Evolutionary conservation across 2,329 filamentous ascomycete species (phyloP).

Genomic region (Ploettnerulaceae sp.): DNA sequence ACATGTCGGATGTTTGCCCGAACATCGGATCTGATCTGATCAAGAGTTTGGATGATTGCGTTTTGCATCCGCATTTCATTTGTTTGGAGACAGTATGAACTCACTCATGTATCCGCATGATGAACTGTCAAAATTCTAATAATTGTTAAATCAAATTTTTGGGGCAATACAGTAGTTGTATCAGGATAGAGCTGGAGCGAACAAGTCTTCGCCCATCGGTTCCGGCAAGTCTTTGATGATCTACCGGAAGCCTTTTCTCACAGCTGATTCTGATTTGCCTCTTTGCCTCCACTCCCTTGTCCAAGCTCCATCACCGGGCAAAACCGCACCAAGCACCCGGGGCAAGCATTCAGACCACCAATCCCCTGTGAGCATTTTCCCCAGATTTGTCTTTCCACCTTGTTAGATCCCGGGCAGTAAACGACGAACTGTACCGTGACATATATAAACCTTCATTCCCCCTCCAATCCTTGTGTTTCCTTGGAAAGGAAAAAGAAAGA

Average conservation of each 20-base stretch:
- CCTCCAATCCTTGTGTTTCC: not conserved
- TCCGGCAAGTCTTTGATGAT: conserved; percentile 4
- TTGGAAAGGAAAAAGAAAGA: not conserved
- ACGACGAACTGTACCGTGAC: not conserved
- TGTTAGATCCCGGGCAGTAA: not conserved
- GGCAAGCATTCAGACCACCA: conserved; percentile 3
- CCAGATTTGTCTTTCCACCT: not conserved
- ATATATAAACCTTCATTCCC: conserved; percentile 3
- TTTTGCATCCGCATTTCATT: too few species aligned
- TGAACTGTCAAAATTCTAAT: too few species aligned
- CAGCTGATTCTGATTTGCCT: conserved; percentile 7
- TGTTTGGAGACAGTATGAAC: too few species aligned
- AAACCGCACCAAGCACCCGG: conserved; percentile 10
- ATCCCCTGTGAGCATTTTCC: not conserved
- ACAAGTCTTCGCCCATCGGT: too few species aligned
- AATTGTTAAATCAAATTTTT: too few species aligned
- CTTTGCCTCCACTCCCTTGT: not conserved
- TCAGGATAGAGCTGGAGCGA: too few species aligned
- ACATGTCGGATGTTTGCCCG: too few species aligned
- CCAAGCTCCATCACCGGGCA: too few species aligned
- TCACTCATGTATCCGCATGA: too few species aligned
- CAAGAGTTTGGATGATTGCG: too few species aligned
- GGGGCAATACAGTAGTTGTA: too few species aligned
- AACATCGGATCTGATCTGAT: too few species aligned
- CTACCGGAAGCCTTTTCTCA: not conserved